phyloP scores from a whole-genome alignment of 805 yeast species.

The Schwanniomyces sp. region DNA sequence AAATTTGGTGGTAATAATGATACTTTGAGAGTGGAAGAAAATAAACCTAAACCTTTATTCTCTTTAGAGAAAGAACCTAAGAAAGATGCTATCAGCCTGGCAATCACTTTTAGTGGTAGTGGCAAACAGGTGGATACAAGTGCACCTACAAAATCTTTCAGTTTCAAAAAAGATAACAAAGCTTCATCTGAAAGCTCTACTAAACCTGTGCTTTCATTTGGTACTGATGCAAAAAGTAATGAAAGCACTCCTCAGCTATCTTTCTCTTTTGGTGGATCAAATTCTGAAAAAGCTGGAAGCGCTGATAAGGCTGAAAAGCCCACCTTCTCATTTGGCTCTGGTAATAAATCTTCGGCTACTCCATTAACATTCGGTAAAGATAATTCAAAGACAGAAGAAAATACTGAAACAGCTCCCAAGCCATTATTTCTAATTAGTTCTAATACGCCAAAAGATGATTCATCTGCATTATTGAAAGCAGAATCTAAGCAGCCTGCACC shows the following conservation, averaged over 20 bases:
- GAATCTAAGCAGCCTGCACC: neutral
- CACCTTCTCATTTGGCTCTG: constrained; percentile 9
- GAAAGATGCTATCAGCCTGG: neutral
- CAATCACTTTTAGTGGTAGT: constrained; percentile 7
- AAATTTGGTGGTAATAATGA: constrained; percentile 14
- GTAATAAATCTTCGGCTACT: constrained; percentile 1
- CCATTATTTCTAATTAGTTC: neutral
- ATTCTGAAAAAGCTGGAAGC: neutral
- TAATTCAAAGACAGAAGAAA: neutral
- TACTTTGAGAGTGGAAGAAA: neutral
- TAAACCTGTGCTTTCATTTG: neutral
- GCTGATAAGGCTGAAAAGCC: neutral
- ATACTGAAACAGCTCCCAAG: neutral
- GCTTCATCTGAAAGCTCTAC: neutral
- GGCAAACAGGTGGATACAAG: neutral
- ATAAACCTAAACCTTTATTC: constrained; percentile 4
- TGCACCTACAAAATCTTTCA: constrained; percentile 6
- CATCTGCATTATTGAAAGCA: neutral
- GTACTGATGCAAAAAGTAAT: constrained; percentile 3
- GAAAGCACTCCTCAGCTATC: constrained; percentile 1
- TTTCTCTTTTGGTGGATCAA: constrained; percentile 12
- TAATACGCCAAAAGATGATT: neutral
- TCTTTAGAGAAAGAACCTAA: too few species aligned
- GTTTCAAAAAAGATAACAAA: neutral
- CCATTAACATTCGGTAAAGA: constrained; percentile 1